Evolutionary conservation across 192 early-diverging fungal genomes (phyloP).

Genomic region (Podila clonocystis): DNA sequence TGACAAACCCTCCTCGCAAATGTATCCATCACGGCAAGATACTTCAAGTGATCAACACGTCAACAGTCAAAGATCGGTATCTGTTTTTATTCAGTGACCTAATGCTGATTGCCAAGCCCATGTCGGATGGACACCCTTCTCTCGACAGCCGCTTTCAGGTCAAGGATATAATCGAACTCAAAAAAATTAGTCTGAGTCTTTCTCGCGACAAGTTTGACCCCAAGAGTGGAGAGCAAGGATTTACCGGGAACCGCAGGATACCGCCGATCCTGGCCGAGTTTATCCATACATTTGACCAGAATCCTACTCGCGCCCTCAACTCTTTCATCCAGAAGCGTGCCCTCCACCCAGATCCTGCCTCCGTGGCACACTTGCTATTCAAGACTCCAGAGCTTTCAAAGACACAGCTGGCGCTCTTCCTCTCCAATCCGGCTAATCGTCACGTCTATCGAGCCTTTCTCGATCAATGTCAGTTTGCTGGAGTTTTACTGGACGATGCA

Average conservation of each 20-base stretch:
- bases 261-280: slow-evolving; percentile 67
- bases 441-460: slow-evolving; percentile 68
- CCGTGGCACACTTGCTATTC: slow-evolving; percentile 73
- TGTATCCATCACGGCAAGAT: slow-evolving; percentile 69
- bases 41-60: slow-evolving; percentile 70
- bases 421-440: slow-evolving; percentile 62
- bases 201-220: slow-evolving; percentile 50
- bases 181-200: slow-evolving; percentile 55
- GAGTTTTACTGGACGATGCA: slow-evolving; percentile 66
- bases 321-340: slow-evolving; percentile 67
- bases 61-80: slow-evolving; percentile 73
- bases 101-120: slow-evolving; percentile 71
- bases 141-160: slow-evolving; percentile 63
- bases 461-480: slow-evolving; percentile 62
- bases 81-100: slow-evolving; percentile 75
- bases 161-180: slow-evolving; percentile 62
- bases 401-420: slow-evolving; percentile 65
- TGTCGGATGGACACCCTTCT: slow-evolving; percentile 58
- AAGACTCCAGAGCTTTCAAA: slow-evolving; percentile 69
- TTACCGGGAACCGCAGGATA: slow-evolving; percentile 51
- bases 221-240: slow-evolving; percentile 24
- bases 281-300: slow-evolving; percentile 65
- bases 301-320: slow-evolving; percentile 64
- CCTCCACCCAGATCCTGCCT: slow-evolving; percentile 64
- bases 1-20: slow-evolving; percentile 57